A percentile compares a stretch with the other conserved stretches of the same genome.
Conservation (phyloP, 108 stramenopile species). For the Nitzschia sp. region DNA sequence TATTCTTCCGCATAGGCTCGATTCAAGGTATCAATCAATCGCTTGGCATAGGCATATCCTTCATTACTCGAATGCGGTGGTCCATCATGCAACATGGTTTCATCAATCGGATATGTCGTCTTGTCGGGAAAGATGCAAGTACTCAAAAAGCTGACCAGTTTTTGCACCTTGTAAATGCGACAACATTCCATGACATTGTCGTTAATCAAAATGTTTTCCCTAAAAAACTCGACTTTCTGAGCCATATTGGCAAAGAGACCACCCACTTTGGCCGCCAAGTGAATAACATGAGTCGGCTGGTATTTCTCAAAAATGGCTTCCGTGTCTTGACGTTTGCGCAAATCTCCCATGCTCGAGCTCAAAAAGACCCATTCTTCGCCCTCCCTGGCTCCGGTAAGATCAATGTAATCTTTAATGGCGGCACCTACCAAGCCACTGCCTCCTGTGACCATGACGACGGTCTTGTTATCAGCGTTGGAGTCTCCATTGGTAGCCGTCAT, state of each 20-base stretch:
- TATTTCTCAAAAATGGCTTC: constrained; percentile 93
- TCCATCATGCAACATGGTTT: constrained; percentile 98
- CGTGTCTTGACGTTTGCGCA: constrained; percentile 76
- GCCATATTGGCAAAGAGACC: constrained; percentile 94
- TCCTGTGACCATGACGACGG: constrained; percentile 93
- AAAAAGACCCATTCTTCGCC: constrained; percentile 85
- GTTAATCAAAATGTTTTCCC: constrained; percentile 97
- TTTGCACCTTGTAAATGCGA: constrained; percentile 93
- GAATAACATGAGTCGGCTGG: constrained; percentile 97
- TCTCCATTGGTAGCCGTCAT: background rate
- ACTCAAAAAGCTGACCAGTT: constrained; percentile 95
- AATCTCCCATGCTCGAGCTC: constrained; percentile 83
- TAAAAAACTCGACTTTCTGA: constrained; percentile 97
- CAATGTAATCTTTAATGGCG: constrained; percentile 88
- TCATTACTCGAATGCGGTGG: constrained; percentile 97
- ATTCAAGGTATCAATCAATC: constrained; percentile 99
- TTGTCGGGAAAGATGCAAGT: constrained; percentile 99
- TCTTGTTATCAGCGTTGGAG: constrained; percentile 2
- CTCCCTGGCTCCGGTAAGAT: constrained; percentile 33
- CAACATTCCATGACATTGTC: constrained; percentile 96
- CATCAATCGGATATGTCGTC: constrained; percentile 99
- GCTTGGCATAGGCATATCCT: constrained; percentile 98
- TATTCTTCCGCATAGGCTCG: constrained; percentile 97
- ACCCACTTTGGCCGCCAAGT: constrained; percentile 98
- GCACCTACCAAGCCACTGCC: constrained; percentile 96